phyloP scores from a whole-genome alignment of 441 rosid genomes.

The Adansonia madagascariensis region DNA sequence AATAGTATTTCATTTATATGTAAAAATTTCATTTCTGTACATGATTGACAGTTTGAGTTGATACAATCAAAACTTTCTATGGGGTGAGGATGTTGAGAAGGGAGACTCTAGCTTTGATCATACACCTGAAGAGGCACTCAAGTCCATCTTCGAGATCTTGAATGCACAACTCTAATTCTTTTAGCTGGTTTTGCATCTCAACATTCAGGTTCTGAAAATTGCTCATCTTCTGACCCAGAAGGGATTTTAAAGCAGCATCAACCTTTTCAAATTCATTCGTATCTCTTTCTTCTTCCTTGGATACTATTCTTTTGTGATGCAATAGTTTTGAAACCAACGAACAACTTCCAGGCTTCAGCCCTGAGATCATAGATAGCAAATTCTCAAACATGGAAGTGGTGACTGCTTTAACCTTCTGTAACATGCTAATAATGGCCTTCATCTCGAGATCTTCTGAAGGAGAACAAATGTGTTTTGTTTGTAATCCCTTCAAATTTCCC shows the following conservation, averaged over 20 bases:
- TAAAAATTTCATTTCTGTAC: neutral
- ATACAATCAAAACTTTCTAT: neutral
- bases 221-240: conserved; percentile 22
- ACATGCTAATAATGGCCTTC: neutral
- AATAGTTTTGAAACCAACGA: neutral
- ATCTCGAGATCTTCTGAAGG: neutral
- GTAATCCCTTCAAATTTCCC: conserved; percentile 26
- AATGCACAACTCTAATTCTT: conserved; percentile 43
- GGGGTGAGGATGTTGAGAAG: conserved; percentile 45
- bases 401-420: conserved; percentile 1
- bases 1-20: neutral
- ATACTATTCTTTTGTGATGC: conserved; percentile 27
- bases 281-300: conserved; percentile 23
- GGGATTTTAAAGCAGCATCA: conserved; percentile 33
- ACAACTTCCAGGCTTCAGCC: neutral
- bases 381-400: neutral
- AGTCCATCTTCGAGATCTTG: conserved; percentile 47
- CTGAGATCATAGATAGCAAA: neutral
- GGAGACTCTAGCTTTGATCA: conserved; percentile 56
- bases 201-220: conserved; percentile 22
- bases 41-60: neutral
- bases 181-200: conserved; percentile 31
- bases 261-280: conserved; percentile 32
- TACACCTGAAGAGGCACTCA: conserved; percentile 38
- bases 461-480: neutral